A percentile compares a stretch with the other conserved stretches of the same genome.
Conservation (phyloP, 2,329 filamentous ascomycete species). For the Trichoderma arundinaceum region DNA sequence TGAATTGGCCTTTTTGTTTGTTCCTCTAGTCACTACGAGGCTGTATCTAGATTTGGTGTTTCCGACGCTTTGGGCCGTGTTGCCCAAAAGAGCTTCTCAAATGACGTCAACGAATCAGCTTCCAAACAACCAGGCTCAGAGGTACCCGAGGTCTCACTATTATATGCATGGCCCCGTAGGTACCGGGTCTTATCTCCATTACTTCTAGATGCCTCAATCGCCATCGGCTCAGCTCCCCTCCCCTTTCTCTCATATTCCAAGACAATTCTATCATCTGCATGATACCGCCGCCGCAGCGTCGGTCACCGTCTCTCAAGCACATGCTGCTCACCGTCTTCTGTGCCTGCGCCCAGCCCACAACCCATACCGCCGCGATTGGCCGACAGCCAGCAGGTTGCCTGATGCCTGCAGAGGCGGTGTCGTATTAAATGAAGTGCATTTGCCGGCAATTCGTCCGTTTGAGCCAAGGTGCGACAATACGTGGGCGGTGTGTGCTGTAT, state of each 20-base stretch:
- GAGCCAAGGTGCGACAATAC: not conserved
- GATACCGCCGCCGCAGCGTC: conserved; percentile 10
- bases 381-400: conserved; percentile 10
- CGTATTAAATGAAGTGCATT: conserved; percentile 20
- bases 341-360: conserved; percentile 1
- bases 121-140: not conserved
- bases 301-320: conserved; percentile 28
- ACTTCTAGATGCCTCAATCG: not conserved
- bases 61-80: not conserved
- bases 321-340: conserved; percentile 27
- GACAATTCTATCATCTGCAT: conserved; percentile 1
- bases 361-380: conserved; percentile 26
- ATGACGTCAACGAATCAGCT: conserved; percentile 16
- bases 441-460: conserved; percentile 26
- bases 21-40: too few relatives aligned
- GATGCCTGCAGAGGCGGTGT: conserved; percentile 29
- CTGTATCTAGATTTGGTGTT: not conserved
- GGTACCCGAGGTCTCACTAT: too few relatives aligned
- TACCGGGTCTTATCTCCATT: too few relatives aligned
- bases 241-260: conserved; percentile 7
- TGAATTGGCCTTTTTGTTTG: not conserved
- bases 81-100: not conserved
- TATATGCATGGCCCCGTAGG: too few relatives aligned
- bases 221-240: too few relatives aligned
- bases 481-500: conserved; percentile 17